Base-by-base conservation (phyloP, 805 yeast species). In the Candida boidinii region DNA sequence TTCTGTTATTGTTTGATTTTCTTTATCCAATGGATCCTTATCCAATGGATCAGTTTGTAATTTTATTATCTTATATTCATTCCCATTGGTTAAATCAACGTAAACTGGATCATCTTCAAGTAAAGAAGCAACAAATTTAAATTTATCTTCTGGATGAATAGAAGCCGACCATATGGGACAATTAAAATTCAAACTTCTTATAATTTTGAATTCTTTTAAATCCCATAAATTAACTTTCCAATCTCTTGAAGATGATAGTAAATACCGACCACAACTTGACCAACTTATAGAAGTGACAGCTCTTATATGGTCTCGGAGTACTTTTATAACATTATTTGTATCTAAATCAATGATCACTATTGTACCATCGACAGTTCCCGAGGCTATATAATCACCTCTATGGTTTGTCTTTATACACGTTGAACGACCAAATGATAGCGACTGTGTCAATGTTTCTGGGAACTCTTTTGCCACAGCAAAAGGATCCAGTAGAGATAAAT, bases 391-490 rank as follows among this genome's bases (percentile, higher is more conserved):
- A 51, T 85, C 95, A 5, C 96, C 96, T 32, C 73, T 73, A 7
- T 68, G 58, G 44, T 76, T 83, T 60, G 76, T 83, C 49, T 70
- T 73, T 25, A 87, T 66, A 37, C 73, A 73, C 7, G 85, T 80
- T 1, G 84, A 68, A 28, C 75, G 72, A 2, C 86, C 79, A 34
- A 74, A 75, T 10, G 71, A 72, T 10, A 86, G 58, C 0, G 88
- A 76, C 39, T 76, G 76, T 2, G 81, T 70, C n/a, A 85, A 68
- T 2, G 79, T 70, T 39, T 88, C 95, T 0, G 97, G 97, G 46
- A 73, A 88, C 50, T 88, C 97, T 48, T 85, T 86, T 15, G 94
- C 79, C 16, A 90, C 87, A 2, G 90, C 76, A 54, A 86, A 85
- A 3, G 96, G 96, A 55, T 88, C 97, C 42, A 84, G 73, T 17